Evolutionary conservation across 805 yeast genomes (phyloP), one percentile per base, ranked within the genome.

Genomic region (Scheffersomyces lignosus): DNA sequence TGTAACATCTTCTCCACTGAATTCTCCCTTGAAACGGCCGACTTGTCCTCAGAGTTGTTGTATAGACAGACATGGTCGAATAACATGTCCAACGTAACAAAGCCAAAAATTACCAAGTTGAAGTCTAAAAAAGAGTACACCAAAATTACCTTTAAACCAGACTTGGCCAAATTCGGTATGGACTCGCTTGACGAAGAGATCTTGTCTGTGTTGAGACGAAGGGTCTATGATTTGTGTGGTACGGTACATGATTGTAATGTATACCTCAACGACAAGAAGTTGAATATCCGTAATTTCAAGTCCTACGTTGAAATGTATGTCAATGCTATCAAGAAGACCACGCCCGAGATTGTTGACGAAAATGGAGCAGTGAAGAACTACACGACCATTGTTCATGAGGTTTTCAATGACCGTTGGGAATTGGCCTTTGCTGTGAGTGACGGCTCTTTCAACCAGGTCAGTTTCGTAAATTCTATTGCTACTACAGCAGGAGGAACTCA

Each of bases 401-500:
- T 80, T 29, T 62, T 89, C 30, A 85, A 81, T 52, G 93, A 86
- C 40, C 76, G 96, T 45, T 93, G 99, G 99, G 99, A 93, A 61
- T 62, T 93, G 43, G 99, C 96, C 0, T 91, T 93, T 67, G 91
- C 96, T 1, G 84, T 89, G 4, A 86, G 97, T 29, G 96, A 89
- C 53, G 91, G 90, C 3, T 66, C 77, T 2, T 93, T 93, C 63
- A 87, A 87, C 51, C 99, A 93, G 60, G 93, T 93, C 29, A 90
- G 97, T 24, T 93, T 93, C 66, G 99, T 93, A 12, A 93, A 93
- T 59, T 89, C 97, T 5, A 93, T 93, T 58, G 99, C 99, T 0
- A 93, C 99, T 0, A 91, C 98, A 0, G 69, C 91, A 1, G 99
- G 99, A 42, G 99, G 99, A 50, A 86, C 99, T 0, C 99, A 93